Evolutionary conservation across 352 stramenopile species (phyloP), one percentile per base, ranked within the genome.

Genomic region (Globisporangium paroecandrum): DNA sequence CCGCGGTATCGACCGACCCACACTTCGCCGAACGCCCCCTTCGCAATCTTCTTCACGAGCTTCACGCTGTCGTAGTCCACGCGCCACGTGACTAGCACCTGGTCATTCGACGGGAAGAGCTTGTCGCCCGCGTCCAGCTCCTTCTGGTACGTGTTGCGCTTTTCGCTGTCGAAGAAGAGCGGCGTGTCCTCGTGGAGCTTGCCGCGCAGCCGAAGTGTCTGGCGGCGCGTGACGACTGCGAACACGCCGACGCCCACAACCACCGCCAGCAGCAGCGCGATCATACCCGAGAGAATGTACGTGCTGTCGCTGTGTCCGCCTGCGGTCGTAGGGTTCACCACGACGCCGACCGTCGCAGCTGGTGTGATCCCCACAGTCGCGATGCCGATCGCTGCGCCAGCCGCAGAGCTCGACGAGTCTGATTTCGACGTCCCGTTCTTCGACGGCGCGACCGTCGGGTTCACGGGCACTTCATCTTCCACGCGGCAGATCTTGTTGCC

Each of bases 121-220:
- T 79, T 81, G 62, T 90, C 80, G 36, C 77, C 81, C 0, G 77
- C 79, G 12, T 76, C 77, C 29, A 90, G 72, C 41, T 90, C 82
- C 46, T 82, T 81, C 64, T 87, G 74, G 69, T 90, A 90, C 58
- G 72, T 76, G 18, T 71, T 69, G 27, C 82, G 77, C 73, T 83
- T 76, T 62, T 78, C 82, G 25, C 85, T 86, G 66, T 90, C 82
- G 47, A 90, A 90, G 71, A 89, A 90, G 43, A 90, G 65, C 29
- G 82, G 82, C 22, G 82, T 90, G n/a, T 85, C 76, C 56, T 90
- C 82, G 58, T 90, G 82, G n/a, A 90, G 72, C 32, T 73, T 82
- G 34, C 83, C 80, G 36, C 78, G 80, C 24, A 84, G 60, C 0
- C 73, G 72, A 29, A 73, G 75, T 9, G 72, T 75, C 25, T 72